Percentiles rank a stretch among this genome's conserved stretches.
phyloP scores from a whole-genome alignment of 495 filamentous ascomycete species.

The Penicillium silybi region DNA sequence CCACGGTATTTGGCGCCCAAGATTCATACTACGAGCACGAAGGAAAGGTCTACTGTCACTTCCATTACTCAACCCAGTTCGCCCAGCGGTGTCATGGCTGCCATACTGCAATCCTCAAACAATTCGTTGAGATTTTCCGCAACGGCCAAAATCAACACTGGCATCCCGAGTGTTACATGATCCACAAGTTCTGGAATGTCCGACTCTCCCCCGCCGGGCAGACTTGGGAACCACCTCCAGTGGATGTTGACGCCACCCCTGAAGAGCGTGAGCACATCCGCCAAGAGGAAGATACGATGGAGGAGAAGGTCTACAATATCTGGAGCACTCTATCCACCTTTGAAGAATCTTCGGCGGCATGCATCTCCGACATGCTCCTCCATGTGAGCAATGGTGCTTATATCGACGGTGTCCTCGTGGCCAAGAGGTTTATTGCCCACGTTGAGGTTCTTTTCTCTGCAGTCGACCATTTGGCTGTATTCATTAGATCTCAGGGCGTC shows the following conservation, averaged over 20 bases:
- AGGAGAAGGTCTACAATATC: constrained; percentile 95
- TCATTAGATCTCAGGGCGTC: constrained; percentile 63
- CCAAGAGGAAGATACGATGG: constrained; percentile 88
- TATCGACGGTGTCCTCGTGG: constrained; percentile 89
- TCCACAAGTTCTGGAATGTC: constrained; percentile 99
- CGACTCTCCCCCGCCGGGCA: constrained; percentile 62
- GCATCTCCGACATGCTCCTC: constrained; percentile 98
- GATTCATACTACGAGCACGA: constrained; percentile 99
- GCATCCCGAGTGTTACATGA: constrained; percentile 99
- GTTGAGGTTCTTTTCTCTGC: constrained; percentile 90
- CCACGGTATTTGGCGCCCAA: constrained; percentile 93
- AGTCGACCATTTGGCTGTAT: constrained; percentile 75
- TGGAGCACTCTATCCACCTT: constrained; percentile 98
- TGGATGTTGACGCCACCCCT: constrained; percentile 62
- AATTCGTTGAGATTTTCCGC: constrained; percentile 98
- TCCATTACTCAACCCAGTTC: constrained; percentile 97
- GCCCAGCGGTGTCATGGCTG: constrained; percentile 96
- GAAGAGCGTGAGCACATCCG: constrained; percentile 72
- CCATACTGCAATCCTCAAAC: constrained; percentile 96
- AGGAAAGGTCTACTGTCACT: constrained; percentile 95
- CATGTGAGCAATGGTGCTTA: constrained; percentile 98
- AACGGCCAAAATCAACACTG: constrained; percentile 98
- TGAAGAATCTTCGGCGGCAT: constrained; percentile 95
- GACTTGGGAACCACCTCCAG: constrained; percentile 43
- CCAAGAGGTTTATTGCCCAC: constrained; percentile 95